phyloP scores from a whole-genome alignment of 805 yeast species.

The Saccharomycopsis synnaedendra region DNA sequence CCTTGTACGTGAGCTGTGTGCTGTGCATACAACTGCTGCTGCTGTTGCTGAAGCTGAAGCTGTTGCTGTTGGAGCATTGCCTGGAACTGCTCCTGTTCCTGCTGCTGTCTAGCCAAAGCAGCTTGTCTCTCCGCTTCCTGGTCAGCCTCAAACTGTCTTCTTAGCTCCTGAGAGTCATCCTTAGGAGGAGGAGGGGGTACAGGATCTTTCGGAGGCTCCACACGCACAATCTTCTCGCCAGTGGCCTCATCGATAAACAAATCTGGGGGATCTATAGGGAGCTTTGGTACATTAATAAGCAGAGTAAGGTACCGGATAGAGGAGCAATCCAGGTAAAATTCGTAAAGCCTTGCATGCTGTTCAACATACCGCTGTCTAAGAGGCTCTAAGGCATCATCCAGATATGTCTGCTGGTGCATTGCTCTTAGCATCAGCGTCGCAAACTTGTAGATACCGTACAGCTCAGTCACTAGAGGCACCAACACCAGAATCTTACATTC shows the following conservation, averaged over 20 bases:
- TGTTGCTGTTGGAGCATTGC: conserved; percentile 53
- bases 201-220: conserved; percentile 23
- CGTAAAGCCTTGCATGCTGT: conserved; percentile 57
- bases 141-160: conserved; percentile 36
- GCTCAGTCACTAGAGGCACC: conserved; percentile 83
- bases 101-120: conserved; percentile 57
- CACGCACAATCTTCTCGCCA: conserved; percentile 11
- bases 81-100: conserved; percentile 59
- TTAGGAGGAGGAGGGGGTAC: conserved; percentile 25
- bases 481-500: conserved; percentile 80
- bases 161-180: conserved; percentile 28
- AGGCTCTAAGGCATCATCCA: conserved; percentile 67
- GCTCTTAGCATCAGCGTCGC: conserved; percentile 86
- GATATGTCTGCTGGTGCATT: conserved; percentile 60
- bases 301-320: conserved; percentile 34
- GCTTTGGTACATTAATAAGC: conserved; percentile 15
- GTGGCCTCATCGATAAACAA: conserved; percentile 21
- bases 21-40: conserved; percentile 47
- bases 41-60: conserved; percentile 60
- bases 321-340: conserved; percentile 85
- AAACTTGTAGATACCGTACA: conserved; percentile 88
- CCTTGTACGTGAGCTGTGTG: conserved; percentile 49
- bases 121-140: conserved; percentile 56
- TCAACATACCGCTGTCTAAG: conserved; percentile 58
- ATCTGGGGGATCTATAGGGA: conserved; percentile 24